Percentiles rank a stretch among this genome's conserved stretches.
phyloP scores from a whole-genome alignment of 2,329 filamentous ascomycete species.

The Exserohilum rostratum region DNA sequence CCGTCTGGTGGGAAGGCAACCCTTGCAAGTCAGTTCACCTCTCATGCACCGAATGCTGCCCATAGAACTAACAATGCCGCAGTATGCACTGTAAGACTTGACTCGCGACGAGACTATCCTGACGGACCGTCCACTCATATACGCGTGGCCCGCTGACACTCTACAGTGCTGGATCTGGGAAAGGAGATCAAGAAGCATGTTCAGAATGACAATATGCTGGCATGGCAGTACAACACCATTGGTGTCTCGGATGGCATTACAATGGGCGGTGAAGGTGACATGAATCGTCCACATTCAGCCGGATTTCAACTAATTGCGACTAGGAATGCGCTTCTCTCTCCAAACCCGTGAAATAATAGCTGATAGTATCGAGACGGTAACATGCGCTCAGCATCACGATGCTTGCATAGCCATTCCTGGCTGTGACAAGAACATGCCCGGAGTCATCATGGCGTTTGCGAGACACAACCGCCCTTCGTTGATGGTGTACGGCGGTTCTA shows the following conservation, averaged over 20 bases:
- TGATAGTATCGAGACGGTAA: conserved; percentile 92
- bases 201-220: conserved; percentile 83
- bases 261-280: conserved; percentile 84
- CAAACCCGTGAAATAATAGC: conserved; percentile 92
- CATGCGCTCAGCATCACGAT: conserved; percentile 89
- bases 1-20: conserved; percentile 97
- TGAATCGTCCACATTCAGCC: background rate
- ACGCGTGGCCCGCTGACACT: conserved; percentile 17
- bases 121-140: conserved; percentile 9
- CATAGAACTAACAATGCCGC: conserved; percentile 30
- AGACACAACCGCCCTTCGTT: conserved; percentile 89
- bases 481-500: conserved; percentile 95
- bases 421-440: conserved; percentile 98
- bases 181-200: conserved; percentile 85
- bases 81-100: conserved; percentile 57
- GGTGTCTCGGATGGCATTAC: conserved; percentile 92
- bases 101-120: conserved; percentile 3
- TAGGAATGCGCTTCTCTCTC: conserved; percentile 91
- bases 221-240: conserved; percentile 93
- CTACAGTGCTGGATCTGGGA: conserved; percentile 79
- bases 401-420: conserved; percentile 92
- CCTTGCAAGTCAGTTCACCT: conserved; percentile 78
- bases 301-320: background rate
- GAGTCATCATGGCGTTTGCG: conserved; percentile 86
- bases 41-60: conserved; percentile 14